These are phyloP conservation scores for Solanum ahanhuiri DNA, from an alignment of 257 asterid species.

Conservation along the genomic window DNA sequence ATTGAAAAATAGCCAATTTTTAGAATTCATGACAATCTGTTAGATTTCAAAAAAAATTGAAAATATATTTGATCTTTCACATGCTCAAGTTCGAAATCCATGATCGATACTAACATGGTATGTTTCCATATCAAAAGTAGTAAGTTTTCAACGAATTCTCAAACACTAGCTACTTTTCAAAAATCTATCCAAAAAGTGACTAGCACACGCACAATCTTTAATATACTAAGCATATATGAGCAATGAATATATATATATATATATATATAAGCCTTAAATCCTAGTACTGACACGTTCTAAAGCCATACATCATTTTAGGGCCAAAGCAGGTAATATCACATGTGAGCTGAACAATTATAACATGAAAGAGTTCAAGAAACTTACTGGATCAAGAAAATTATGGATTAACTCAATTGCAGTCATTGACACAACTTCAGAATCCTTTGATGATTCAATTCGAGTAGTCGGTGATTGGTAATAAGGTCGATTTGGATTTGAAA, in stretches of 20 bases:
- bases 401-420: constrained; percentile 32
- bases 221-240: not conserved
- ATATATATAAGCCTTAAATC: not conserved
- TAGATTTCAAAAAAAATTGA: not conserved
- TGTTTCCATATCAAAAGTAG: not conserved
- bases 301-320: not conserved
- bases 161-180: not conserved
- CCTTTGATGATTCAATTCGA: constrained; percentile 59
- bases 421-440: constrained; percentile 46
- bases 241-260: not conserved
- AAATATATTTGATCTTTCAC: not conserved
- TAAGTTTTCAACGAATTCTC: not conserved
- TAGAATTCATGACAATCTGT: not conserved
- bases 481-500: constrained; percentile 22
- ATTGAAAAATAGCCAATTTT: not conserved
- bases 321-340: not conserved
- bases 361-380: not conserved
- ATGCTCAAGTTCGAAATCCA: not conserved
- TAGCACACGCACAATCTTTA: not conserved
- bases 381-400: constrained; percentile 53
- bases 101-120: not conserved
- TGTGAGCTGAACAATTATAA: not conserved
- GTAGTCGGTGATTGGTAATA: constrained; percentile 16
- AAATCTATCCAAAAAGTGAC: not conserved
- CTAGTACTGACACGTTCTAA: not conserved